phyloP scores from a whole-genome alignment of 1,284 basidiomycete species.

The Spongispora temasekensis region DNA sequence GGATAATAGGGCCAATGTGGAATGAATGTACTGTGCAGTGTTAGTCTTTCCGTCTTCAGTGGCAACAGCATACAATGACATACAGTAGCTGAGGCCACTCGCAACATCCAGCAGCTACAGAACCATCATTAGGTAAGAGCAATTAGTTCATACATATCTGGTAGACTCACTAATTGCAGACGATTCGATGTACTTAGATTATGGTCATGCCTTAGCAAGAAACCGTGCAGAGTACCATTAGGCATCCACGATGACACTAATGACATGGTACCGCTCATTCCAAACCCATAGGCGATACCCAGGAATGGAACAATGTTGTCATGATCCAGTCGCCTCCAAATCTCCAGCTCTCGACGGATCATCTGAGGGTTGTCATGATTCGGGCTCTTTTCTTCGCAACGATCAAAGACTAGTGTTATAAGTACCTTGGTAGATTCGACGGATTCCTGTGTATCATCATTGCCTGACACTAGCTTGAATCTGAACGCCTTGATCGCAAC shows the following conservation, averaged over 20 bases:
- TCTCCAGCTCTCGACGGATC: neutral
- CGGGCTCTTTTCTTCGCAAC: too few relatives aligned
- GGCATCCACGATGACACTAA: neutral
- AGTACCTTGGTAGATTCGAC: too few relatives aligned
- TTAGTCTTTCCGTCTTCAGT: neutral
- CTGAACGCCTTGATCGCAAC: neutral
- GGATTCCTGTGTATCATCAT: neutral
- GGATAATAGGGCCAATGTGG: neutral
- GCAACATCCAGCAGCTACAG: neutral
- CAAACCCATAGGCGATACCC: neutral
- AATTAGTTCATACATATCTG: too few relatives aligned
- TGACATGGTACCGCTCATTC: neutral
- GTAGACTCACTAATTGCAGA: neutral
- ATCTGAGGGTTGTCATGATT: too few relatives aligned
- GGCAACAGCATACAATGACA: neutral
- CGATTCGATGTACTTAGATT: neutral
- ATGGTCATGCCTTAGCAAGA: neutral
- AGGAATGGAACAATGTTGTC: neutral
- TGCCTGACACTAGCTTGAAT: neutral
- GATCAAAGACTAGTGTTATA: neutral
- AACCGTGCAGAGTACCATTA: neutral
- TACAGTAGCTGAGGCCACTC: neutral
- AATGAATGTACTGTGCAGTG: neutral
- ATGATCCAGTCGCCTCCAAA: neutral
- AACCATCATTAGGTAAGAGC: too few relatives aligned